Percentiles rank a stretch among this genome's conserved stretches.
Evolutionary conservation across 345 rosid species (phyloP).

Genomic region (Lumnitzera racemosa): DNA sequence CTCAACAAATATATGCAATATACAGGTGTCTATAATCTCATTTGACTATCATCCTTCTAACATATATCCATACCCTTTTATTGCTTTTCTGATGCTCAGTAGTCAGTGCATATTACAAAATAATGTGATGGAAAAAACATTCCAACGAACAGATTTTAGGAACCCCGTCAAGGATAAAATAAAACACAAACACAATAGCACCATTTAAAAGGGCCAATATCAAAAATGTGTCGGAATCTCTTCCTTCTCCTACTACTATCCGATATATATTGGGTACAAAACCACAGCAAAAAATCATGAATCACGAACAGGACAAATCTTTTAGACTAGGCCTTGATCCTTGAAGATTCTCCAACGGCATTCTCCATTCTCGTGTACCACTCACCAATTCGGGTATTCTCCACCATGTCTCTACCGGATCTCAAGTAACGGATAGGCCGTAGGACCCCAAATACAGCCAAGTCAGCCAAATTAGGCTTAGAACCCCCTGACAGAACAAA

Average conservation of each 20-base stretch:
- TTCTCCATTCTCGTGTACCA: slow-evolving; percentile 66
- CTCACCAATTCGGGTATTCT: slow-evolving; percentile 54
- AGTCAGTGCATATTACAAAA: no score
- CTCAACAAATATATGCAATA: no score
- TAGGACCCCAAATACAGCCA: slow-evolving; percentile 58
- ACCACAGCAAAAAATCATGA: neutral
- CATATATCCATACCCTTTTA: no score
- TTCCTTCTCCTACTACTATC: neutral
- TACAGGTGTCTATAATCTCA: no score
- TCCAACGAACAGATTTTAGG: no score
- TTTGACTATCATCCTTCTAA: no score
- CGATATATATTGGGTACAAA: slow-evolving; percentile 3
- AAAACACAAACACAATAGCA: no score
- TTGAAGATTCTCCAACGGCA: slow-evolving; percentile 40
- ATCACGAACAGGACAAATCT: neutral
- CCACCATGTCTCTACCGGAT: slow-evolving; percentile 68
- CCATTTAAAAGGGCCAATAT: neutral
- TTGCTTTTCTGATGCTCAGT: no score
- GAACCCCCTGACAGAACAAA: slow-evolving; percentile 36
- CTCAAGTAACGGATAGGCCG: slow-evolving; percentile 57
- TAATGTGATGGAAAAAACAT: no score
- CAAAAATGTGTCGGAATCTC: neutral
- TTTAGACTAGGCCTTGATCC: slow-evolving; percentile 25
- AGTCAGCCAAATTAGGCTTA: slow-evolving; percentile 58
- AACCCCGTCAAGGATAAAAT: no score